These are phyloP conservation scores for Phyllosticta paracitricarpa DNA, from an alignment of 2,329 filamentous ascomycete genomes.

Conservation along the genomic window DNA sequence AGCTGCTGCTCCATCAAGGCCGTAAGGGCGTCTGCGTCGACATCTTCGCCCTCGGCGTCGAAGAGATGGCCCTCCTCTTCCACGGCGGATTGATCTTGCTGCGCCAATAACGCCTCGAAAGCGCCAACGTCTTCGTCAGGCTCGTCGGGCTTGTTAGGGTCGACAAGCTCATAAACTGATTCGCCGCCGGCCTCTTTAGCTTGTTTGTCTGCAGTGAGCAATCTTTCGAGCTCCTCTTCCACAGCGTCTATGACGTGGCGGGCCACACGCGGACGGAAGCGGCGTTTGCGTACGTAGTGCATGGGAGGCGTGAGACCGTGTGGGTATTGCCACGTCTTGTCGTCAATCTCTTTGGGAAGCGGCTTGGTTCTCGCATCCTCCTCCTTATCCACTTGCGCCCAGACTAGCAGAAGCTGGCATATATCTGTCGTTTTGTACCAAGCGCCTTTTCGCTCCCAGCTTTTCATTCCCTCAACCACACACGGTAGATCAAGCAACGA, in stretches of 20 bases:
- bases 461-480: slow-evolving; percentile 85
- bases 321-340: slow-evolving; percentile 61
- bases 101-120: slow-evolving; percentile 27
- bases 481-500: slow-evolving; percentile 76
- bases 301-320: slow-evolving; percentile 83
- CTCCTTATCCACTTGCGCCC: slow-evolving; percentile 53
- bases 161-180: slow-evolving; percentile 47
- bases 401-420: slow-evolving; percentile 78
- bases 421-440: slow-evolving; percentile 87
- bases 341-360: slow-evolving; percentile 63
- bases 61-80: slow-evolving; percentile 28
- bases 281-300: slow-evolving; percentile 71
- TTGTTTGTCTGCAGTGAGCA: slow-evolving; percentile 58
- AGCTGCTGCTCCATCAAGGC: slow-evolving; percentile 24
- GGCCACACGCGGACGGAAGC: slow-evolving; percentile 74
- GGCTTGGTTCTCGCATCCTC: slow-evolving; percentile 41
- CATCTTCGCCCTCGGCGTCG: slow-evolving; percentile 37
- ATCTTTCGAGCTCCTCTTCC: slow-evolving; percentile 65
- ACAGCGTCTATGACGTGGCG: slow-evolving; percentile 79
- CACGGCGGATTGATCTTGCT: slow-evolving; percentile 19
- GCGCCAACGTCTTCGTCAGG: slow-evolving; percentile 21
- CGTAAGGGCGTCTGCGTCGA: slow-evolving; percentile 28
- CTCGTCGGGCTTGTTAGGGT: slow-evolving; percentile 20
- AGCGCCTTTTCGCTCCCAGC: slow-evolving; percentile 71
- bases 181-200: slow-evolving; percentile 45